Conservation (phyloP, 371 early-diverging fungal species). For the Syncephalastrum contaminatum region DNA sequence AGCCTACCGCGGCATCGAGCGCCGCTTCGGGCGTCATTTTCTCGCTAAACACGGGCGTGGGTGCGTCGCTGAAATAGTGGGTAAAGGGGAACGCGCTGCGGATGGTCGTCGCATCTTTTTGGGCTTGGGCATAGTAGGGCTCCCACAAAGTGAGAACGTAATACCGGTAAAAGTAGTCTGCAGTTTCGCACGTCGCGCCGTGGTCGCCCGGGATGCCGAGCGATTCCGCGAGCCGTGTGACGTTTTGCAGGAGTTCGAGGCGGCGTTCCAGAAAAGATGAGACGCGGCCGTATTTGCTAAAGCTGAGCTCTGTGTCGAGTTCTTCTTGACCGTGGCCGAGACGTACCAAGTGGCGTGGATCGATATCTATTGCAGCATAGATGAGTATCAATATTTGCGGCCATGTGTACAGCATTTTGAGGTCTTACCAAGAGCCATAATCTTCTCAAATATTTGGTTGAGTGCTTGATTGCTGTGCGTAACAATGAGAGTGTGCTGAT, state of each 20-base stretch:
- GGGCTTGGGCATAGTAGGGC: constrained; percentile 45
- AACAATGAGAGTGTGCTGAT: constrained; percentile 86
- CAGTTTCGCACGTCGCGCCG: constrained; percentile 92
- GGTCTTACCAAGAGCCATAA: constrained; percentile 58
- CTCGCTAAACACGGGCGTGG: constrained; percentile 69
- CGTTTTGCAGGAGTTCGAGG: constrained; percentile 69
- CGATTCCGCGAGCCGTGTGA: constrained; percentile 72
- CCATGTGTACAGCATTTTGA: not conserved
- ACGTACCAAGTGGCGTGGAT: constrained; percentile 88
- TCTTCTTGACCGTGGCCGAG: constrained; percentile 95
- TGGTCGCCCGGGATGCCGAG: constrained; percentile 77
- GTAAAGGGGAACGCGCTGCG: constrained; percentile 78
- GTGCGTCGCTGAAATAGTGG: constrained; percentile 73
- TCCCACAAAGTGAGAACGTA: constrained; percentile 82
- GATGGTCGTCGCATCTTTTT: constrained; percentile 22
- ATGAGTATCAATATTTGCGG: not conserved
- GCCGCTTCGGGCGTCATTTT: constrained; percentile 46
- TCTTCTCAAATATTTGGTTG: constrained; percentile 94
- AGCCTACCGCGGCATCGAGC: constrained; percentile 66
- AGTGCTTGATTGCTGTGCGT: constrained; percentile 96
- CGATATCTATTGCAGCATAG: constrained; percentile 68
- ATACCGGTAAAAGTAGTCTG: constrained; percentile 80
- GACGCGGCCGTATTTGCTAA: constrained; percentile 92
- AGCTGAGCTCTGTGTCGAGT: constrained; percentile 74
- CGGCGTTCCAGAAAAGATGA: constrained; percentile 88